Evolutionary conservation across 1,284 basidiomycete genomes (phyloP), one percentile per base, ranked within the genome.

Genomic region (Waitea zeae): DNA sequence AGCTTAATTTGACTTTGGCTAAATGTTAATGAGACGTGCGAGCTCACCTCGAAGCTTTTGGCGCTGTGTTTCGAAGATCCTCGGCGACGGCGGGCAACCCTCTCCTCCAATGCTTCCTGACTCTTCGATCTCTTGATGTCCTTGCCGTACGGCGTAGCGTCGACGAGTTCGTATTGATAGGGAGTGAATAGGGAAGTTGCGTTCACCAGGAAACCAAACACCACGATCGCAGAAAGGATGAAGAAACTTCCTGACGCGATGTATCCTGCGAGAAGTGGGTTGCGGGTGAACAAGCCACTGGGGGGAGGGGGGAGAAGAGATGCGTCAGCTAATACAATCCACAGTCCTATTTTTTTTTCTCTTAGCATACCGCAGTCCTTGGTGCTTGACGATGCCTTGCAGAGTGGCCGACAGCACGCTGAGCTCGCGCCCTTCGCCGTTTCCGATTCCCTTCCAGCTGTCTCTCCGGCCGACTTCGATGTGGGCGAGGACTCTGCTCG

Each of bases 391-490:
- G 13, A 56, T 51, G 5, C 81, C 82, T 38, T 56, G 60, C 24
- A 86, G 42, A 17, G 57, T 61, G 13, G 77, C 75, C 18, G 66
- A 58, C 17, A 64, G 44, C 2, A 86, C 67, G 41, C 64, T 77
- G 3, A 86, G 45, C 49, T 86, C 80, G 35, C 72, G 70, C 12
- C 68, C 76, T 50, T 73, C 57, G 3, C 79, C 81, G 14, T 49
- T 56, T 5, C 77, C 77, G 9, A 84, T 37, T 28, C 54, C 63
- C 48, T 52, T 72, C 80, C 80, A 86, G 24, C 58, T 55, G 47
- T 86, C 80, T 13, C 51, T 58, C 22, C 80, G 67, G 2, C 80
- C 80, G 27, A 86, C 45, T 43, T 76, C 64, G 11, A 86, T 56
- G 35, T 51, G 55, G 13, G 72, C 79, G 28, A 56, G 44, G 4